Base-by-base conservation (phyloP, 257 asterid genomes). In the Capsicum rhomboideum region DNA sequence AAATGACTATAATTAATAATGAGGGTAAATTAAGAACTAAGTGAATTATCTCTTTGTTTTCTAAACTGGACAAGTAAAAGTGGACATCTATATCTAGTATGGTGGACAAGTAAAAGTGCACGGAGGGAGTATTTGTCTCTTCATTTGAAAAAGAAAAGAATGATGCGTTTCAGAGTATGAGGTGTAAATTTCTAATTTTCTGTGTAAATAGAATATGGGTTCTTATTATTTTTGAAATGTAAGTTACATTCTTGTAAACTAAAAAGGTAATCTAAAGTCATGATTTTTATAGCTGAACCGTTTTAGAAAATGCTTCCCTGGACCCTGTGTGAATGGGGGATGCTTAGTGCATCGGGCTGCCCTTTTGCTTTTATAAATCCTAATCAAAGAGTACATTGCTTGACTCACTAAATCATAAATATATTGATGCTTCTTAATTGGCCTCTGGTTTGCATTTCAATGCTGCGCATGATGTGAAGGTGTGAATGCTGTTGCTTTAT, bases 391-490 rank as follows among this genome's bases (percentile, higher is more conserved):
- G 37, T n/a, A 72, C 56, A 72, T 21, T 1, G 40, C 53, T 40
- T 40, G 53, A 6, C 78, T 40, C 26, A 28, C 18, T 53, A 40
- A 20, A 44, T 72, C 79, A 11, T 72, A 72, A 21, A 40, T 20
- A n/a, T 44, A 72, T 72, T 28, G 52, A 44, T 71, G 56, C 4
- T 44, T 0, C 4, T 72, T 13, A 44, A 42, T 2, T 89, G 50
- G 84, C 78, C 46, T 88, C 93, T 26, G 94, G 95, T 52, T 79
- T 94, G 44, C 92, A n/a, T 20, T 84, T 96, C 88, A 86, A 88
- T 84, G 94, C 94, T 56, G 79, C 86, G 4, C 95, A 91, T 79
- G 90, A 91, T 85, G 91, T 92, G 81, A 94, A 92, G 93, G 98
- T 93, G 2, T 44, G n/a, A 44, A 2, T 40, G 1, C 46, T 74